Conservation (phyloP, 176 grass and related monocot genomes). For the Triticum timopheevii region DNA sequence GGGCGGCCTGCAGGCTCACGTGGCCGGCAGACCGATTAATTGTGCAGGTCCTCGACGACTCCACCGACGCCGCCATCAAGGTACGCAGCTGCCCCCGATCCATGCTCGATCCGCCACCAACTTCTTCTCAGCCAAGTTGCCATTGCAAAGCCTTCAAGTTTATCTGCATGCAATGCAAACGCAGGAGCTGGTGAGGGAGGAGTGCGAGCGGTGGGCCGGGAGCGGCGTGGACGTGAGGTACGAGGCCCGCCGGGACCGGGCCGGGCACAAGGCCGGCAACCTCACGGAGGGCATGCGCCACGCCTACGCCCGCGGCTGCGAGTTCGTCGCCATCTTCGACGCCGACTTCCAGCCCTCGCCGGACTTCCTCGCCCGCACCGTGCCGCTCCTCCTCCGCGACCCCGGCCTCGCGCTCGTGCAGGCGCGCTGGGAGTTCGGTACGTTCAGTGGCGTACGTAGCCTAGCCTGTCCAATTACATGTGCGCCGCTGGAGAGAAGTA, state of each 20-base stretch:
- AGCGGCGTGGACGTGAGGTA: constrained; percentile 66
- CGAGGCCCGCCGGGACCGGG: constrained; percentile 54
- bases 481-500: too few relatives aligned
- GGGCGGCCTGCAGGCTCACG: constrained; percentile 67
- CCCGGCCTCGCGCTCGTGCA: constrained; percentile 69
- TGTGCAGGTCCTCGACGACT: constrained; percentile 82
- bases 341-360: constrained; percentile 83
- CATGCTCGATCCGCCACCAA: too few relatives aligned
- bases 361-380: constrained; percentile 60
- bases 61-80: constrained; percentile 61
- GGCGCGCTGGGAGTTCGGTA: constrained; percentile 81
- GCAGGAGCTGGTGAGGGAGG: constrained; percentile 68
- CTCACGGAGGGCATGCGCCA: constrained; percentile 67
- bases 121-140: not conserved
- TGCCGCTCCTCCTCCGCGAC: constrained; percentile 72
- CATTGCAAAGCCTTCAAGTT: not conserved
- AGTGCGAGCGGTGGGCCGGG: constrained; percentile 53
- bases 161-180: not conserved
- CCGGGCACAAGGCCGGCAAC: constrained; percentile 79
- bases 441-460: not conserved
- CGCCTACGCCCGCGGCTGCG: constrained; percentile 52
- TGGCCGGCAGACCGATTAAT: constrained; percentile 75
- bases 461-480: not conserved
- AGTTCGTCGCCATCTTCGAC: constrained; percentile 81
- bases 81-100: not conserved